These are phyloP conservation scores for Tausonia pullulans DNA, from an alignment of 1,284 basidiomycete genomes.

Conservation along the genomic window DNA sequence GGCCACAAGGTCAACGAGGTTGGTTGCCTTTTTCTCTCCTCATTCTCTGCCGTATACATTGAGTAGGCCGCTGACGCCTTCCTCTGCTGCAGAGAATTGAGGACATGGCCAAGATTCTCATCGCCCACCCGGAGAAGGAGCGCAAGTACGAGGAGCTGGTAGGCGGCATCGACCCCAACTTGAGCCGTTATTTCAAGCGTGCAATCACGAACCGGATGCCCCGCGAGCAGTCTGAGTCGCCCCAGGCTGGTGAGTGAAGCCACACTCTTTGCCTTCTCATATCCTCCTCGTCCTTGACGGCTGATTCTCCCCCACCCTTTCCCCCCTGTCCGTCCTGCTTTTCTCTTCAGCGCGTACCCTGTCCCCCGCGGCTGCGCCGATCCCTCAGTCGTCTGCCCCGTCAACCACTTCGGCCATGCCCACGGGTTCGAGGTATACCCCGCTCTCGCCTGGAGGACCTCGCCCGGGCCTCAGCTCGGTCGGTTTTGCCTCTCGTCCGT, in stretches of 20 bases:
- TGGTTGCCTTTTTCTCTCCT: slow-evolving; percentile 34
- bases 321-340: background rate
- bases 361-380: background rate
- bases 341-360: background rate
- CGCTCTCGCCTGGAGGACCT: background rate
- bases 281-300: too few species aligned
- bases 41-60: slow-evolving; percentile 40
- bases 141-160: slow-evolving; percentile 65
- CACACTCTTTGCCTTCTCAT: background rate
- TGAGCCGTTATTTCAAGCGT: slow-evolving; percentile 10
- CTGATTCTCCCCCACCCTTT: background rate
- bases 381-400: background rate
- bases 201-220: slow-evolving; percentile 11
- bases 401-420: background rate
- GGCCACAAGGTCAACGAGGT: slow-evolving; percentile 32
- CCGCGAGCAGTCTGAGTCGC: background rate
- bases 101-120: slow-evolving; percentile 89
- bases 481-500: background rate
- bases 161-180: slow-evolving; percentile 4
- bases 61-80: slow-evolving; percentile 47
- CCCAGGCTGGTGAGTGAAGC: background rate
- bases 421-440: too few species aligned
- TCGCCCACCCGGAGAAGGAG: slow-evolving; percentile 79
- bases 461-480: background rate
- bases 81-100: slow-evolving; percentile 81